Conservation (phyloP, 768 basidiomycete genomes). For the Boletus tomentosulus region DNA sequence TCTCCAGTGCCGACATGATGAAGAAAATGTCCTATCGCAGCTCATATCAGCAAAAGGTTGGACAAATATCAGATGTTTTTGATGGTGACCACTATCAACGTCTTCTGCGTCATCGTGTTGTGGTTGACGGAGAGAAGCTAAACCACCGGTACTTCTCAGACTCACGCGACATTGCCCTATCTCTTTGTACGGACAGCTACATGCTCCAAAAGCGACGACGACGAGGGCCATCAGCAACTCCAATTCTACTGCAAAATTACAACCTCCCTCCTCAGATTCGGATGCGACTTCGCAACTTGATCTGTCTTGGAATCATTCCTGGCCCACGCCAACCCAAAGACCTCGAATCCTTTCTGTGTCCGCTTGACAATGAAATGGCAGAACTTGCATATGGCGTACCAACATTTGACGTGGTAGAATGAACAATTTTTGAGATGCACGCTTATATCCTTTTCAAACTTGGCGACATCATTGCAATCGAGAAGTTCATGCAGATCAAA, state of each 20-base stretch:
- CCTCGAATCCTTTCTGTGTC: conserved; percentile 36
- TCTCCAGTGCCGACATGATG: conserved; percentile 16
- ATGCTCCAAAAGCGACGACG: conserved; percentile 21
- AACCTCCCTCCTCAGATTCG: conserved; percentile 41
- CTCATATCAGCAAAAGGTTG: neutral
- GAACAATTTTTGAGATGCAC: conserved; percentile 15
- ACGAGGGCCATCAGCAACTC: conserved; percentile 34
- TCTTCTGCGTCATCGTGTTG: conserved; percentile 23
- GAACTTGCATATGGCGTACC: conserved; percentile 34
- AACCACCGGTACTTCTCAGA: conserved; percentile 34
- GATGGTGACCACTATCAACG: conserved; percentile 32
- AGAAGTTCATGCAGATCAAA: conserved; percentile 32
- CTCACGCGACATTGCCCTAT: conserved; percentile 39
- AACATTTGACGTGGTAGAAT: conserved; percentile 23
- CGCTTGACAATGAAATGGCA: conserved; percentile 34
- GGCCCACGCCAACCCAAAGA: conserved; percentile 43
- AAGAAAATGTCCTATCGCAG: neutral
- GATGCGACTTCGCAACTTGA: conserved; percentile 24
- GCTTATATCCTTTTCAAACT: conserved; percentile 30
- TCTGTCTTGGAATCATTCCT: conserved; percentile 43
- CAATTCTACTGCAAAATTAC: conserved; percentile 39
- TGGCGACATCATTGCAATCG: conserved; percentile 35
- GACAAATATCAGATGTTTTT: conserved; percentile 29
- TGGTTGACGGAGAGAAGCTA: conserved; percentile 21
- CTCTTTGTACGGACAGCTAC: conserved; percentile 41